Conservation (phyloP, 768 basidiomycete species). For the Clavaria fumosa region DNA sequence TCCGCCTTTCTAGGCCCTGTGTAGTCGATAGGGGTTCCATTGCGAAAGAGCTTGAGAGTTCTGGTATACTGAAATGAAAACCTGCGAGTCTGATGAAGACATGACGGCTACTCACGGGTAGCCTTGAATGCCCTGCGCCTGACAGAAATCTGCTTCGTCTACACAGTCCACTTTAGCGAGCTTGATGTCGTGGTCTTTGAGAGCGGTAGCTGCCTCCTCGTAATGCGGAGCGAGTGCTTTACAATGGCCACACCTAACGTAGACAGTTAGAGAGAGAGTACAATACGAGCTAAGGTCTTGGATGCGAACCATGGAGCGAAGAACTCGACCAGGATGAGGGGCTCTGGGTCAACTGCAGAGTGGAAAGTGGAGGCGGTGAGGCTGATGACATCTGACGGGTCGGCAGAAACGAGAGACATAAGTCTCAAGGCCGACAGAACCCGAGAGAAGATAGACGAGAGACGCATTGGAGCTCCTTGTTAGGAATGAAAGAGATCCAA, state of each 20-base stretch:
- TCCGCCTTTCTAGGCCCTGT: conserved; percentile 84
- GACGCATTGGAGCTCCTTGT: conserved; percentile 40
- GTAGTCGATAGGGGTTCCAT: conserved; percentile 71
- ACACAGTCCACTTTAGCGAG: conserved; percentile 97
- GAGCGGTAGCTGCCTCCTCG: conserved; percentile 81
- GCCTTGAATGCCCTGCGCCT: conserved; percentile 73
- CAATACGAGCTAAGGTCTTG: neutral
- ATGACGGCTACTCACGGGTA: conserved; percentile 59
- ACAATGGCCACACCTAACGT: conserved; percentile 84
- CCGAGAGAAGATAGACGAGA: conserved; percentile 37
- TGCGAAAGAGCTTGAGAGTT: conserved; percentile 83
- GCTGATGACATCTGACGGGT: conserved; percentile 69
- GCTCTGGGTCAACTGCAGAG: conserved; percentile 42
- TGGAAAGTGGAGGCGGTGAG: conserved; percentile 60
- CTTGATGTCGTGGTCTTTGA: conserved; percentile 83
- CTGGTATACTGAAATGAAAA: conserved; percentile 20
- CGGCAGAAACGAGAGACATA: conserved; percentile 37
- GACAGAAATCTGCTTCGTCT: conserved; percentile 83
- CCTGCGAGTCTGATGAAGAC: neutral
- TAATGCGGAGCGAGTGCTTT: conserved; percentile 91
- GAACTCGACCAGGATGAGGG: conserved; percentile 86
- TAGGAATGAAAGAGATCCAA: conserved; percentile 14
- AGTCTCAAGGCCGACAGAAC: conserved; percentile 33
- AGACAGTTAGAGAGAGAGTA: neutral
- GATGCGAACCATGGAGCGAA: conserved; percentile 64